A percentile compares a stretch with the other conserved stretches of the same genome.
phyloP scores from a whole-genome alignment of 805 yeast genomes.

The Pichia thaimueangensis region DNA sequence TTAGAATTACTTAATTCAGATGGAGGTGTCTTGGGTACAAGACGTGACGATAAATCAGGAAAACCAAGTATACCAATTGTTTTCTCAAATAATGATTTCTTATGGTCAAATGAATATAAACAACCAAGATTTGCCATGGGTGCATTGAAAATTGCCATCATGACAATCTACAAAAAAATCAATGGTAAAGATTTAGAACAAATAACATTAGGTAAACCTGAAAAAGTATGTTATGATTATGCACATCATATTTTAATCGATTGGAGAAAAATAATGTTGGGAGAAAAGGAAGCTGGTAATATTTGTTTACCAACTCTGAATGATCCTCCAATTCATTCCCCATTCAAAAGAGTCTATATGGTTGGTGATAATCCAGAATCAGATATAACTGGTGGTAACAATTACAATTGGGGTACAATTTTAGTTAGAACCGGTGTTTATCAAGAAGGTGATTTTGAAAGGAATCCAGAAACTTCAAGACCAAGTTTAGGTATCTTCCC shows the following conservation, averaged over 20 bases:
- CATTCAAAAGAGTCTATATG: conserved; percentile 74
- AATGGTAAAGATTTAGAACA: conserved; percentile 41
- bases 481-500: conserved; percentile 47
- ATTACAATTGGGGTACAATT: conserved; percentile 82
- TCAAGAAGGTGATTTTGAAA: conserved; percentile 46
- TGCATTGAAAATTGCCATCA: conserved; percentile 62
- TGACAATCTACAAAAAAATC: conserved; percentile 43
- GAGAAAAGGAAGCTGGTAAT: conserved; percentile 14
- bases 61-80: conserved; percentile 28
- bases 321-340: conserved; percentile 32
- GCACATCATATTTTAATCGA: conserved; percentile 67
- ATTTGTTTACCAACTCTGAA: conserved; percentile 40
- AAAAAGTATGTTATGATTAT: conserved; percentile 68
- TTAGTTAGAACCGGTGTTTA: conserved; percentile 88
- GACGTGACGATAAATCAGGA: conserved; percentile 29
- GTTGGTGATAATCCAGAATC: conserved; percentile 95
- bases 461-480: conserved; percentile 27
- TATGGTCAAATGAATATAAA: conserved; percentile 80
- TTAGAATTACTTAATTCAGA: conserved; percentile 62
- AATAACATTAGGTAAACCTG: conserved; percentile 77
- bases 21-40: conserved; percentile 59
- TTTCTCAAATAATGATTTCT: conserved; percentile 72
- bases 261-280: conserved; percentile 37
- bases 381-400: conserved; percentile 85
- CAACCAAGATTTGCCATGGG: conserved; percentile 90